phyloP scores from a whole-genome alignment of 2,329 filamentous ascomycete species.

The Exophiala xenobiotica region DNA sequence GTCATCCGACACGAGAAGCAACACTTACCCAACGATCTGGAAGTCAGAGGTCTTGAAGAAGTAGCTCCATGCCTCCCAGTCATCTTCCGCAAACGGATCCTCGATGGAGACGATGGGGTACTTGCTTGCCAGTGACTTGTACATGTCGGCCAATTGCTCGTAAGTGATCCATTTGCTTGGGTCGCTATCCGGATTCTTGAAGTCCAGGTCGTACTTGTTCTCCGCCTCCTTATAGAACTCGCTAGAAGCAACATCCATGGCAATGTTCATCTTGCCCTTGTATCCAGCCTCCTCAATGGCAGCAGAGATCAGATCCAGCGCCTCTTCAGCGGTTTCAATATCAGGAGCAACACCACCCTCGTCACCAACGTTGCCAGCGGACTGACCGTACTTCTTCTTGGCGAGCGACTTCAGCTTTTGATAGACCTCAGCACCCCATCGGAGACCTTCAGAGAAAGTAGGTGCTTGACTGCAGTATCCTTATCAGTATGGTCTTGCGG shows the following conservation, averaged over 20 bases:
- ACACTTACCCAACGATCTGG: conserved; percentile 76
- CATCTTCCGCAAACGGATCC: conserved; percentile 98
- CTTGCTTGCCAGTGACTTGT: conserved; percentile 83
- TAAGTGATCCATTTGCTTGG: conserved; percentile 97
- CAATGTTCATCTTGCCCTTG: conserved; percentile 93
- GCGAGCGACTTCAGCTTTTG: conserved; percentile 93
- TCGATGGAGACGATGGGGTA: conserved; percentile 99
- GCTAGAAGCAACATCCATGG: conserved; percentile 98
- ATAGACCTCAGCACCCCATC: conserved; percentile 96
- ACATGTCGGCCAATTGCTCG: conserved; percentile 90
- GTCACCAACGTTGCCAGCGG: conserved; percentile 97
- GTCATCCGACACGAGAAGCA: conserved; percentile 1
- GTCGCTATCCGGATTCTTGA: conserved; percentile 99
- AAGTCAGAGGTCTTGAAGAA: conserved; percentile 99
- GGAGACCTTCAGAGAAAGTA: conserved; percentile 92
- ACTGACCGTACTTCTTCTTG: conserved; percentile 99
- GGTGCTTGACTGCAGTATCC: conserved; percentile 67
- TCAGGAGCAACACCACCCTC: conserved; percentile 99
- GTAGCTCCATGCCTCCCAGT: conserved; percentile 99
- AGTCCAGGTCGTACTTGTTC: conserved; percentile 99
- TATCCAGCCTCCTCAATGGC: conserved; percentile 95
- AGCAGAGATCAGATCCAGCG: conserved; percentile 90
- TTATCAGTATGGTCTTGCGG: conserved; percentile 12
- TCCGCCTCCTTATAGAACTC: conserved; percentile 98
- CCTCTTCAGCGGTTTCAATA: conserved; percentile 96